Conservation (phyloP, 768 basidiomycete genomes). For the Zangia roseola region DNA sequence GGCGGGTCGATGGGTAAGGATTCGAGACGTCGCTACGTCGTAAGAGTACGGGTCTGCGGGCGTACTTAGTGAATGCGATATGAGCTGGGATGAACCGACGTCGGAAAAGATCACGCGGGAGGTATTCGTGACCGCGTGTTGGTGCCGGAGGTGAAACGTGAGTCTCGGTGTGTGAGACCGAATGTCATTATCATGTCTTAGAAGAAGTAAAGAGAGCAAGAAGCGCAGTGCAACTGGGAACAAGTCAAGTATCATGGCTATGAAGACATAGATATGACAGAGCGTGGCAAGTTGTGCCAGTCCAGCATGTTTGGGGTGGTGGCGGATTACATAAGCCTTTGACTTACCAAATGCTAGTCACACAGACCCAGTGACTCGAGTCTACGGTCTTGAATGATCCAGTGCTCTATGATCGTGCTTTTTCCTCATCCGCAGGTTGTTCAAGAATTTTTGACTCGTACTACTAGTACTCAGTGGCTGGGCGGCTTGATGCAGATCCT, state of each 20-base stretch:
- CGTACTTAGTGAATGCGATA: constrained; percentile 23
- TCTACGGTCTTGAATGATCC: too few species aligned
- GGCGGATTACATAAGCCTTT: too few species aligned
- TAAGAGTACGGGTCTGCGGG: constrained; percentile 35
- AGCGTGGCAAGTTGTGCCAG: too few species aligned
- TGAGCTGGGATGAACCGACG: constrained; percentile 34
- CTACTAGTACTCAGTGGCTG: too few species aligned
- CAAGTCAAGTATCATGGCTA: constrained; percentile 20
- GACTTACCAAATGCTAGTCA: too few species aligned
- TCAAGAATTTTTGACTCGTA: too few species aligned
- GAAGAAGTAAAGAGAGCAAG: constrained; percentile 43
- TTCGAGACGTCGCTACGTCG: constrained; percentile 38
- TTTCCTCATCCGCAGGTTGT: too few species aligned
- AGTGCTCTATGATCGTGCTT: too few species aligned
- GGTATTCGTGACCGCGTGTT: constrained; percentile 53
- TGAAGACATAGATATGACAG: too few species aligned
- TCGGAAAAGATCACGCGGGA: constrained; percentile 63
- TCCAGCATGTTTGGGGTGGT: too few species aligned
- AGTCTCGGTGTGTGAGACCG: constrained; percentile 39
- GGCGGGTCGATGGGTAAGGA: constrained; percentile 46
- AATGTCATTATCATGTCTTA: constrained; percentile 19
- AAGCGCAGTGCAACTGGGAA: constrained; percentile 43
- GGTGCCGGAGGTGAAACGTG: constrained; percentile 64
- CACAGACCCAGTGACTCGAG: too few species aligned
- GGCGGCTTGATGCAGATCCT: too few species aligned